Evolutionary conservation across 2,329 filamentous ascomycete genomes (phyloP), one percentile per base, ranked within the genome.

Genomic region (Aspergillus latus): DNA sequence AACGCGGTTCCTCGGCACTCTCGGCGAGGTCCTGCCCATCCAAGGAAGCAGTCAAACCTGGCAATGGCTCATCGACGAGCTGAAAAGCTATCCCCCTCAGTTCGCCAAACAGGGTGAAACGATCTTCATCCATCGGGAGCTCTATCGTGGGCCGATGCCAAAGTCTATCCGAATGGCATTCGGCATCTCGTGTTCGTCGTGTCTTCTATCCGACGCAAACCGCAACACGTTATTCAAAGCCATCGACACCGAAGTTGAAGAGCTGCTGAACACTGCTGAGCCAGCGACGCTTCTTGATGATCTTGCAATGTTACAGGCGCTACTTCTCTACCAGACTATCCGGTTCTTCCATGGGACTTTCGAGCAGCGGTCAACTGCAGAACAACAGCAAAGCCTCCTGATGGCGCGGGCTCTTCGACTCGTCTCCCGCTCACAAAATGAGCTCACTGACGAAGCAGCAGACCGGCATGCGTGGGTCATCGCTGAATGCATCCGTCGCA

Each of bases 21-120:
- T 54, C 26, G 52, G 52, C 10, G 45, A 54, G 8, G 45, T 49
- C 2, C 45, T 49, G n/a, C 52, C 52, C 2, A 49, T 54, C 6
- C 36, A 54, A 39, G 37, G 45, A n/a, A 54, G 28, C 15, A 49
- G 28, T 1, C 37, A 30, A 4, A 30, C 37, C 11, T 54, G 52
- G 52, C 36, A 49, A 29, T 54, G 52, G 52, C 28, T 54, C 3
- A 49, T 54, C 15, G 45, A 54, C 4, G 36, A 48, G 10, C 45
- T 54, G 4, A 54, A 49, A 16, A 5, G 11, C 2, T 49, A 44
- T 32, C 52, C 44, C 3, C 2, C 16, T 36, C 37, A 49, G 28
- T 34, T 54, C 16, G 45, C 45, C 36, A 36, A 37, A 10, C 45
- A 5, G 11, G 39, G n/a, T 3, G n/a, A 54, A n/a, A 49, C 45